phyloP scores from a whole-genome alignment of 2,329 filamentous ascomycete genomes.

The Alternaria ethzedia region DNA sequence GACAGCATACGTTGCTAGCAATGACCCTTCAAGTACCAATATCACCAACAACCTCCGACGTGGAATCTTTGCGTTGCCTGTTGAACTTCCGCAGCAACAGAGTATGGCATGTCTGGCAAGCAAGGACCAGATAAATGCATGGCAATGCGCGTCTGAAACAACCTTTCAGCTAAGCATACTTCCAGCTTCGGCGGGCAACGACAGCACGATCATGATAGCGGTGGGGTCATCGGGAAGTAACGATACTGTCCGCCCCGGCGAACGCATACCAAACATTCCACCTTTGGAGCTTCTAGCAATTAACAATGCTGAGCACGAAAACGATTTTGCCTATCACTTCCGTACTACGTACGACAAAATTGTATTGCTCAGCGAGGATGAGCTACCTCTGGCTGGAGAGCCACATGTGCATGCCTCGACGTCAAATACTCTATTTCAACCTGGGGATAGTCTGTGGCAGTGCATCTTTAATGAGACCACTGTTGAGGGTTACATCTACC shows the following conservation, averaged over 20 bases:
- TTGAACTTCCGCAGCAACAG: slow-evolving; percentile 29
- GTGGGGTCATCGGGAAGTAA: slow-evolving; percentile 12
- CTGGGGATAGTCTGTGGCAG: slow-evolving; percentile 30
- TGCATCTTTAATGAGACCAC: slow-evolving; percentile 37
- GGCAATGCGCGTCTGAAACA: slow-evolving; percentile 30
- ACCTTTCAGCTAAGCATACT: slow-evolving; percentile 28
- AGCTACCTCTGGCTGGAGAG: slow-evolving; percentile 10
- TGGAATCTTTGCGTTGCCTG: slow-evolving; percentile 28
- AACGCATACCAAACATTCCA: slow-evolving; percentile 22
- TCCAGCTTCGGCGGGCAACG: slow-evolving; percentile 14
- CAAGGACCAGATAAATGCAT: slow-evolving; percentile 32
- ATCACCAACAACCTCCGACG: slow-evolving; percentile 14
- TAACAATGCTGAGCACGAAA: neutral
- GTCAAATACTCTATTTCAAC: slow-evolving; percentile 11
- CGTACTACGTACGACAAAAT: slow-evolving; percentile 30
- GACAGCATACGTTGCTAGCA: neutral
- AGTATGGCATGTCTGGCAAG: slow-evolving; percentile 34
- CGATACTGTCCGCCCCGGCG: slow-evolving; percentile 22
- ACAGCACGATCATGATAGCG: slow-evolving; percentile 19
- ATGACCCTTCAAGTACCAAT: neutral
- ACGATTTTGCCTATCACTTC: slow-evolving; percentile 28
- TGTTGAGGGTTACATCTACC: slow-evolving; percentile 34
- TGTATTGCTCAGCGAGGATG: slow-evolving; percentile 25
- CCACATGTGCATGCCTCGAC: neutral
- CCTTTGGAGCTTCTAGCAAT: slow-evolving; percentile 14